Base-by-base conservation (phyloP, 768 basidiomycete species). In the Epithele typhae region DNA sequence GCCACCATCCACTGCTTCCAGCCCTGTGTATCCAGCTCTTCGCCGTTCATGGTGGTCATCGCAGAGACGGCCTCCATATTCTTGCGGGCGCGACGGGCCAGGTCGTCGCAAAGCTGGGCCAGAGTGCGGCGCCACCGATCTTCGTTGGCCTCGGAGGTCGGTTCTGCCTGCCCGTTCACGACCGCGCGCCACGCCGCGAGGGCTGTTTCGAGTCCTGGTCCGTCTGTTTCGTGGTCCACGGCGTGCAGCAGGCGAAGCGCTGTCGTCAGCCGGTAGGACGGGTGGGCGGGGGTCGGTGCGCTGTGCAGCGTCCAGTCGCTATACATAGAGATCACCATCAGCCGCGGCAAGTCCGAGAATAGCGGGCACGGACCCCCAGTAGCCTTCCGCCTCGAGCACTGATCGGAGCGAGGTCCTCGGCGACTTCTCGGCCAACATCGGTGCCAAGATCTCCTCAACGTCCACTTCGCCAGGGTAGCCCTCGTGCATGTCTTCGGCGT, bases 271-370 rank as follows among this genome's bases (percentile, higher is more conserved):
- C 89, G 79, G 66, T 84, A 93, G 1, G 91, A 95, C 1, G 91
- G 89, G 54, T 85, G 76, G 11, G 82, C 79, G 14, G 84, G 76
- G 3, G 59, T 56, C 10, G 83, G 81, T 2, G 70, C 67, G 9
- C 69, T 68, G 54, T 92, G 81, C 21, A 95, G 63, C 1, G 81
- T 87, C 84, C 91, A 94, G 47, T 91, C 79, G 22, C 93, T 94
- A 61, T 36, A 24, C 25, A n/a, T 14, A 12, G 27, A 17, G 21
- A 17, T 37, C 15, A n/a, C 12, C 21, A 18, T 41, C 21, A 32
- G 49, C 38, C 25, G 43, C 40, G 38, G 3, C 9, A 3, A 5
- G 15, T 33, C 1, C 25, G 24, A 40, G 22, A 25, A 49, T 48
- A 43, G 47, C 19, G 42, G 11, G 15, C 37, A 35, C 68, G 51